phyloP scores from a whole-genome alignment of 495 filamentous ascomycete genomes.

The Amniculicola lignicola region DNA sequence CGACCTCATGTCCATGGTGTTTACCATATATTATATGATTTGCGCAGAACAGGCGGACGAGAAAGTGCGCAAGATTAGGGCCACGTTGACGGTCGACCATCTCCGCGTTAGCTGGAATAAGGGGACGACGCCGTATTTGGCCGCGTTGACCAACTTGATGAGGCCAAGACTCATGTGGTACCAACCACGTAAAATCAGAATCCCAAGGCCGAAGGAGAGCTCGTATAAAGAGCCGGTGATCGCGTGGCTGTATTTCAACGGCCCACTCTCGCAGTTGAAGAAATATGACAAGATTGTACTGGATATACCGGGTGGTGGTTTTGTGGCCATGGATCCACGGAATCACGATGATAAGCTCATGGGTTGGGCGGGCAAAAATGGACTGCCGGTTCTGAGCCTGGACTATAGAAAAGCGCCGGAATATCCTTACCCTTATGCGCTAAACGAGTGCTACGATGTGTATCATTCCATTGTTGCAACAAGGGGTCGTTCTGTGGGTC shows the following conservation, averaged over 20 bases:
- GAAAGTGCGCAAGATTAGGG: slow-evolving; percentile 87
- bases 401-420: slow-evolving; percentile 96
- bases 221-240: slow-evolving; percentile 77
- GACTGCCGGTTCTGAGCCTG: slow-evolving; percentile 80
- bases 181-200: slow-evolving; percentile 74
- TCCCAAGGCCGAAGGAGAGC: slow-evolving; percentile 72
- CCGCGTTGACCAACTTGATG: slow-evolving; percentile 62
- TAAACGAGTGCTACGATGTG: slow-evolving; percentile 95
- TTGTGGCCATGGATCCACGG: slow-evolving; percentile 90
- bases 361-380: slow-evolving; percentile 80
- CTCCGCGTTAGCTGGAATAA: slow-evolving; percentile 95
- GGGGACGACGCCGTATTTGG: slow-evolving; percentile 76
- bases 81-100: slow-evolving; percentile 83
- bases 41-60: slow-evolving; percentile 94
- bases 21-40: slow-evolving; percentile 83
- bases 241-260: slow-evolving; percentile 94
- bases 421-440: slow-evolving; percentile 87
- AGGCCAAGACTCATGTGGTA: slow-evolving; percentile 77
- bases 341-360: slow-evolving; percentile 90
- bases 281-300: slow-evolving; percentile 78
- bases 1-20: slow-evolving; percentile 76
- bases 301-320: slow-evolving; percentile 92
- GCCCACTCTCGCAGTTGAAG: slow-evolving; percentile 69
- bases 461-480: slow-evolving; percentile 77
- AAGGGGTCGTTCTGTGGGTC: slow-evolving; percentile 73